Evolutionary conservation across 768 basidiomycete species (phyloP).

Genomic region (Pleurotus tuoliensis): DNA sequence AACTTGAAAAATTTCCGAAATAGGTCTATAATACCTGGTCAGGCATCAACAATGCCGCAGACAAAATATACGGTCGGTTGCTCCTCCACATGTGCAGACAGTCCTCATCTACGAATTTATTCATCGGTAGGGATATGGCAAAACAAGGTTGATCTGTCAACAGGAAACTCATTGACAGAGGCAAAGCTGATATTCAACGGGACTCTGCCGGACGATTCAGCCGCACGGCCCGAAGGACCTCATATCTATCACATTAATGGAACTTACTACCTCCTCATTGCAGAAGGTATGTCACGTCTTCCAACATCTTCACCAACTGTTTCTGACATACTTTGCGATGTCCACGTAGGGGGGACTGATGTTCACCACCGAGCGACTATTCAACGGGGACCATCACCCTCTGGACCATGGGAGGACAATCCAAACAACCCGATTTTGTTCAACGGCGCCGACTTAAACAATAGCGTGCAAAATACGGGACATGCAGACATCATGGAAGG

Average conservation of each 20-base stretch:
- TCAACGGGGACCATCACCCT: conserved; percentile 32
- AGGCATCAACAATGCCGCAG: conserved; percentile 33
- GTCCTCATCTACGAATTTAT: background rate
- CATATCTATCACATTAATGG: conserved; percentile 34
- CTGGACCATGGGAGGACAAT: conserved; percentile 38
- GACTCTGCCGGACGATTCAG: conserved; percentile 30
- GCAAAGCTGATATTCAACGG: conserved; percentile 33
- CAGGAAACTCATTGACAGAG: conserved; percentile 32
- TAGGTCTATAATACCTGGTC: conserved; percentile 35
- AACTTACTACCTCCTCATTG: conserved; percentile 37
- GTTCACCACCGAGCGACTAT: conserved; percentile 31
- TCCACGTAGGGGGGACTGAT: conserved; percentile 28
- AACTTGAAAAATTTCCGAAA: too few relatives aligned
- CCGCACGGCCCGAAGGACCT: conserved; percentile 37
- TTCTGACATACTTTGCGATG: background rate
- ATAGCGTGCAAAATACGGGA: conserved; percentile 34
- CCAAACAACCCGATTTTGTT: conserved; percentile 35
- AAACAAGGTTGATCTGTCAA: conserved; percentile 32
- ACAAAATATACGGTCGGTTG: conserved; percentile 34
- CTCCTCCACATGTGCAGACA: background rate
- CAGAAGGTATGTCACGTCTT: conserved; percentile 24
- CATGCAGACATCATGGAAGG: conserved; percentile 34
- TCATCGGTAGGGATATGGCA: conserved; percentile 31
- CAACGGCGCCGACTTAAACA: conserved; percentile 30
- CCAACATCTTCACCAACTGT: background rate